phyloP scores from a whole-genome alignment of 208 protist genomes.

The Crithidia mellificae region DNA sequence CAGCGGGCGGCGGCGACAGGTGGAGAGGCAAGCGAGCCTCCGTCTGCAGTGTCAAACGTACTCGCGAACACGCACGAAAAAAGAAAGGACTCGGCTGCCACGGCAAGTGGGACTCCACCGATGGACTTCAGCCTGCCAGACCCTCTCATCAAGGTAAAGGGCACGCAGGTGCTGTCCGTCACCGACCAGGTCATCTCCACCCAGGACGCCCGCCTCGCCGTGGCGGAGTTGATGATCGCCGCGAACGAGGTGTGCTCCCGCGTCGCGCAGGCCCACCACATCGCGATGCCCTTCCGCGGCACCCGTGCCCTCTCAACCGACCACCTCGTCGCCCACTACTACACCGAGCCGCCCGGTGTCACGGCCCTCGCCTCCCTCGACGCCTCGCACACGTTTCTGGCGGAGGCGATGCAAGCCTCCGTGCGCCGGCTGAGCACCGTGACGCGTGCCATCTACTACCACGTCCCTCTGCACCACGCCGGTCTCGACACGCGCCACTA shows the following conservation, averaged over 20 bases:
- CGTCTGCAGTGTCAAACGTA: too few relatives aligned
- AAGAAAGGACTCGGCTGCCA: too few relatives aligned
- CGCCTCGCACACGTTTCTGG: constrained; percentile 55
- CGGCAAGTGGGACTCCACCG: too few relatives aligned
- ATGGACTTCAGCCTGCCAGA: constrained; percentile 70
- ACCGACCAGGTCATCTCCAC: constrained; percentile 81
- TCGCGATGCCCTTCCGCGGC: constrained; percentile 81
- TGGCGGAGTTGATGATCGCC: constrained; percentile 91
- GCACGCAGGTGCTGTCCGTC: constrained; percentile 61
- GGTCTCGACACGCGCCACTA: constrained; percentile 82
- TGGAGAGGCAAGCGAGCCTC: too few relatives aligned
- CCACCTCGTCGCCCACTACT: constrained; percentile 70
- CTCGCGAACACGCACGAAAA: too few relatives aligned
- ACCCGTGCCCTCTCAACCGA: constrained; percentile 77
- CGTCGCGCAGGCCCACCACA: constrained; percentile 69
- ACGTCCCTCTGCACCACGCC: constrained; percentile 71
- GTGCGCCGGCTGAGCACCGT: constrained; percentile 71
- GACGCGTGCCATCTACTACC: constrained; percentile 84
- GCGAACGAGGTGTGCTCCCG: constrained; percentile 91
- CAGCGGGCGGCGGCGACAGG: constrained; percentile 11
- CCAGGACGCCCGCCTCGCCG: constrained; percentile 74
- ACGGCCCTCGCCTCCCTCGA: constrained; percentile 51
- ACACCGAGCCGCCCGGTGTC: constrained; percentile 69
- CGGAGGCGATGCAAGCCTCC: constrained; percentile 71
- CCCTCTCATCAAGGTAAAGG: constrained; percentile 68